Evolutionary conservation across 2,329 filamentous ascomycete species (phyloP).

Genomic region (Nannizziopsis barbatae): DNA sequence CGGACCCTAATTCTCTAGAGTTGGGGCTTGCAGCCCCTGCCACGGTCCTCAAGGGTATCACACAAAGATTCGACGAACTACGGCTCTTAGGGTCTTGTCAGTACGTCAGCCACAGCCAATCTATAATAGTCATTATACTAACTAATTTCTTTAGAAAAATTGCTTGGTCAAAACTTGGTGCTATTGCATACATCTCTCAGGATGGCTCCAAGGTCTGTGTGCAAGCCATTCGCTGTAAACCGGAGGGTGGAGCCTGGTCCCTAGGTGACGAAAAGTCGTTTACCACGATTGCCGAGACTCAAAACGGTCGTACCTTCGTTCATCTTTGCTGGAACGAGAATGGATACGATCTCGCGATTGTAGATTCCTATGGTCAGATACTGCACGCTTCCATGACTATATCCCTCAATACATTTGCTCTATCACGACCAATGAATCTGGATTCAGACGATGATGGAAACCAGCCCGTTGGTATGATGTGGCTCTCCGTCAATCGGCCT

Average conservation of each 20-base stretch:
- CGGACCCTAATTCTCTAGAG: constrained; percentile 49
- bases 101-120: constrained; percentile 43
- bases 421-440: constrained; percentile 50
- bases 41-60: constrained; percentile 54
- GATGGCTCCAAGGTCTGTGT: constrained; percentile 62
- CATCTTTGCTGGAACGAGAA: constrained; percentile 74
- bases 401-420: constrained; percentile 59
- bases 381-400: constrained; percentile 61
- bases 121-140: no score
- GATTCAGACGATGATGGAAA: constrained; percentile 65
- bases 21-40: constrained; percentile 46
- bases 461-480: constrained; percentile 71
- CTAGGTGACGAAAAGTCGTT: constrained; percentile 61
- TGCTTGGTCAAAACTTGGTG: constrained; percentile 79
- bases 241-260: constrained; percentile 60
- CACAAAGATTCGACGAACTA: constrained; percentile 64
- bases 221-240: constrained; percentile 58
- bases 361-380: constrained; percentile 69
- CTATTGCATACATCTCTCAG: constrained; percentile 66
- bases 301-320: constrained; percentile 55
- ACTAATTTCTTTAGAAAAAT: constrained; percentile 48
- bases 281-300: constrained; percentile 49
- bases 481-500: constrained; percentile 56
- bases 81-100: constrained; percentile 66
- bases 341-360: constrained; percentile 68